Percentiles rank a stretch among this genome's conserved stretches.
Conservation (phyloP, 2,329 filamentous ascomycete genomes). For the Fusarium oligoseptatum region DNA sequence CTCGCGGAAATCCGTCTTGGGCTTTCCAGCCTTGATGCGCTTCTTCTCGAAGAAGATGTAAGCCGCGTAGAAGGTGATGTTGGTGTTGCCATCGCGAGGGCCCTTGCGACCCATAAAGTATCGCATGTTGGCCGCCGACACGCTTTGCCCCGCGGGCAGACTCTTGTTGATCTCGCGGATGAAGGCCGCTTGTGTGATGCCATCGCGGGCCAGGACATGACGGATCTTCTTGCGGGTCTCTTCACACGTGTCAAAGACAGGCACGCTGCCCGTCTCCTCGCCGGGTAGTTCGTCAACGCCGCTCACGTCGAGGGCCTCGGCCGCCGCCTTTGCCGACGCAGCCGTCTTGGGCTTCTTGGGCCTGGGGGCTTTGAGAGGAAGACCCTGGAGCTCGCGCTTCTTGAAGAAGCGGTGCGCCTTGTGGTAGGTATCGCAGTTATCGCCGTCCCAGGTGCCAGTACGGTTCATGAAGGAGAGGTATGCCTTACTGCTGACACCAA, state of each 20-base stretch:
- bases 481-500: conserved; percentile 53
- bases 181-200: conserved; percentile 66
- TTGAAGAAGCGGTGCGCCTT: conserved; percentile 62
- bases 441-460: conserved; percentile 56
- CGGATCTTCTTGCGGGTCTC: conserved; percentile 70
- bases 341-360: conserved; percentile 48
- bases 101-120: conserved; percentile 66
- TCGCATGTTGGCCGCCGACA: conserved; percentile 60
- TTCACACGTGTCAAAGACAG: conserved; percentile 69
- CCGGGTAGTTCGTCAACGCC: conserved; percentile 57
- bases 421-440: conserved; percentile 50
- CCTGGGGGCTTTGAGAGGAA: conserved; percentile 53
- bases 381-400: conserved; percentile 62
- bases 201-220: conserved; percentile 57
- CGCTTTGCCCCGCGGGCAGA: conserved; percentile 52
- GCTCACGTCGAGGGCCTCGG: conserved; percentile 54
- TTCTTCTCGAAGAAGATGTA: conserved; percentile 73
- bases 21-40: conserved; percentile 63
- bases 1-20: conserved; percentile 63
- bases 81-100: conserved; percentile 61
- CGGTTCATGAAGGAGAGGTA: conserved; percentile 64
- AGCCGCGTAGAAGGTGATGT: conserved; percentile 63
- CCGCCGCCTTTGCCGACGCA: conserved; percentile 42
- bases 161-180: conserved; percentile 61
- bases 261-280: conserved; percentile 61